A percentile compares a stretch with the other conserved stretches of the same genome.
These are phyloP conservation scores for Vitis rupestris DNA, from an alignment of 164 flowering plant genomes.

Conservation along the genomic window DNA sequence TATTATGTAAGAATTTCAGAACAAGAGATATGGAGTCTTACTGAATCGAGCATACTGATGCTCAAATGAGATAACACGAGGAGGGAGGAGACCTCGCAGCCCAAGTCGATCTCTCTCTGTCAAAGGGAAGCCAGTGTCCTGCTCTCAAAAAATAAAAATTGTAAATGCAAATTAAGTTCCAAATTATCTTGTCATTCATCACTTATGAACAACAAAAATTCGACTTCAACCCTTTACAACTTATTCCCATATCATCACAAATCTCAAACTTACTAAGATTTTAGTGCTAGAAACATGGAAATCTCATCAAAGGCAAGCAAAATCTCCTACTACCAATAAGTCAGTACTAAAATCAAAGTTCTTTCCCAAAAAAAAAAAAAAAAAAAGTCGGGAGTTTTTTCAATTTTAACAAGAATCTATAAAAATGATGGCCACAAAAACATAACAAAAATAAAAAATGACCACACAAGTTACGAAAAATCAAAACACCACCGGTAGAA, in stretches of 20 bases:
- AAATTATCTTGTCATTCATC: not conserved
- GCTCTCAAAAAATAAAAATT: constrained; percentile 25
- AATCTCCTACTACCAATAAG: too few species aligned
- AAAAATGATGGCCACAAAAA: not conserved
- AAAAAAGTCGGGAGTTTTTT: too few species aligned
- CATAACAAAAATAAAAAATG: not conserved
- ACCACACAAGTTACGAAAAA: not conserved
- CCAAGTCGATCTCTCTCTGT: constrained; percentile 98
- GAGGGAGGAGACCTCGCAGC: constrained; percentile 97
- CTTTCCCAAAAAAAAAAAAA: too few species aligned
- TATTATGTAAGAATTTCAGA: not conserved
- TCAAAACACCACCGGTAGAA: not conserved
- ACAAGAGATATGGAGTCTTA: constrained; percentile 31
- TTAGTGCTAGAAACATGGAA: too few species aligned
- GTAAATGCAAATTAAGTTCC: not conserved
- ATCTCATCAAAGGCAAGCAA: too few species aligned
- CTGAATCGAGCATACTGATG: constrained; percentile 96
- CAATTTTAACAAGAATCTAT: too few species aligned
- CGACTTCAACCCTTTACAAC: not conserved
- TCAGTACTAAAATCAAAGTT: too few species aligned
- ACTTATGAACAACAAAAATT: not conserved
- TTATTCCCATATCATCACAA: too few species aligned
- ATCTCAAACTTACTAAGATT: too few species aligned
- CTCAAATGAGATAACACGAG: constrained; percentile 92
- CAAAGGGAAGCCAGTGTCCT: constrained; percentile 97